Evolutionary conservation across 2,329 filamentous ascomycete species (phyloP).

Genomic region (Fusarium sp.): DNA sequence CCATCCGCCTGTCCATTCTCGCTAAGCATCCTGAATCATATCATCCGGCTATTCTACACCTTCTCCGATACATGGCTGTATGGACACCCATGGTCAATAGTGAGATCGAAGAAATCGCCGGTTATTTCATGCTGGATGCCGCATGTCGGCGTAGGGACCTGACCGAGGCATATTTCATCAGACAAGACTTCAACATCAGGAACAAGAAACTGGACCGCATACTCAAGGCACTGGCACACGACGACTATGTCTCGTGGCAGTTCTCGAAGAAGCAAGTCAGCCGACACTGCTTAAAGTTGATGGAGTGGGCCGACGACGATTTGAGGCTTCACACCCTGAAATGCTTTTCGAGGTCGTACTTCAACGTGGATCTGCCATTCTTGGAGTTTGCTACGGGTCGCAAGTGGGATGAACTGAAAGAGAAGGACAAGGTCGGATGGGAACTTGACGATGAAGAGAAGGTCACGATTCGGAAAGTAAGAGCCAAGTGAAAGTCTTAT

Average conservation of each 20-base stretch:
- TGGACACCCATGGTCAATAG: slow-evolving; percentile 72
- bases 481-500: slow-evolving; percentile 47
- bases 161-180: slow-evolving; percentile 75
- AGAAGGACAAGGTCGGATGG: slow-evolving; percentile 84
- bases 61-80: slow-evolving; percentile 77
- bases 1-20: slow-evolving; percentile 83
- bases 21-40: slow-evolving; percentile 88
- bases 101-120: slow-evolving; percentile 81
- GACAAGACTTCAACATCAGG: slow-evolving; percentile 66
- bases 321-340: slow-evolving; percentile 82
- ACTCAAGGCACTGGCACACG: slow-evolving; percentile 76
- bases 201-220: slow-evolving; percentile 76
- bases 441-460: slow-evolving; percentile 72
- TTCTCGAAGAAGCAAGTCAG: slow-evolving; percentile 76
- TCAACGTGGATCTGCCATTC: slow-evolving; percentile 74
- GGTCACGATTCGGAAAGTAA: slow-evolving; percentile 77
- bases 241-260: slow-evolving; percentile 86
- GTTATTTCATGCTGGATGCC: slow-evolving; percentile 86
- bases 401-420: slow-evolving; percentile 76
- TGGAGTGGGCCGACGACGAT: slow-evolving; percentile 82
- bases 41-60: slow-evolving; percentile 83
- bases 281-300: slow-evolving; percentile 79
- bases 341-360: slow-evolving; percentile 84
- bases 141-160: slow-evolving; percentile 85
- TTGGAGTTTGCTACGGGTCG: slow-evolving; percentile 74